These are phyloP conservation scores for Apiospora saccharicola DNA, from an alignment of 2,329 filamentous ascomycete genomes.

Conservation along the genomic window DNA sequence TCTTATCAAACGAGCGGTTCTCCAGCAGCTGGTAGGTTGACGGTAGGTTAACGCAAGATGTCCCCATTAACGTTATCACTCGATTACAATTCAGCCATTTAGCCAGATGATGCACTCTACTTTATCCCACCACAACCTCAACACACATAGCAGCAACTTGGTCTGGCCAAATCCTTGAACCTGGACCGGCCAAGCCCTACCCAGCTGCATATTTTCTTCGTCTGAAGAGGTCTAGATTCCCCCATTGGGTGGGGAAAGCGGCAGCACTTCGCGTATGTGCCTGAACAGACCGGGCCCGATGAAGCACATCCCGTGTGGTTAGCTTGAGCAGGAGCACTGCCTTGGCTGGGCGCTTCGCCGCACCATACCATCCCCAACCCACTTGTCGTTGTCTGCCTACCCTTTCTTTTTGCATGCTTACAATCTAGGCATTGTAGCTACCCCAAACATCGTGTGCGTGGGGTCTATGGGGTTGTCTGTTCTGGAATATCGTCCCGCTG, in stretches of 20 bases:
- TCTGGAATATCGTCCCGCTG: slow-evolving; percentile 14
- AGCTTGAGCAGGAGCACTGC: slow-evolving; percentile 10
- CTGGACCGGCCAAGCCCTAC: slow-evolving; percentile 11
- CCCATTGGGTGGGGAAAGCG: slow-evolving; percentile 18
- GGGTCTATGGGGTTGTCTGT: slow-evolving; percentile 11
- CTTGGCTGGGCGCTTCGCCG: slow-evolving; percentile 3
- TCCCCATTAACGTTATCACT: slow-evolving; percentile 3
- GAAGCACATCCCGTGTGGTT: slow-evolving; percentile 5
- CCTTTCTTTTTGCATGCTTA: not conserved
- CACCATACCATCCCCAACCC: not conserved
- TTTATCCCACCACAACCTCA: slow-evolving; percentile 26
- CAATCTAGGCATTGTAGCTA: not conserved
- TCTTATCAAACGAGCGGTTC: not conserved
- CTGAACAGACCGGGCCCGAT: not conserved
- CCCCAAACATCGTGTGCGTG: not conserved
- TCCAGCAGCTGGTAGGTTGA: not conserved
- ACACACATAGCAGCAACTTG: not conserved
- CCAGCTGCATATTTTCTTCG: not conserved
- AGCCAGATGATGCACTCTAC: slow-evolving; percentile 23
- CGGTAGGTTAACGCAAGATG: not conserved
- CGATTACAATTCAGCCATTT: slow-evolving; percentile 24
- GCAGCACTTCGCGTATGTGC: slow-evolving; percentile 4
- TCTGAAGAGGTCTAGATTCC: not conserved
- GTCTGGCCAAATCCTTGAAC: not conserved
- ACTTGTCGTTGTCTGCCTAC: not conserved